These are phyloP conservation scores for Anastatica hierochuntica DNA, from an alignment of 345 rosid genomes.

Conservation along the genomic window DNA sequence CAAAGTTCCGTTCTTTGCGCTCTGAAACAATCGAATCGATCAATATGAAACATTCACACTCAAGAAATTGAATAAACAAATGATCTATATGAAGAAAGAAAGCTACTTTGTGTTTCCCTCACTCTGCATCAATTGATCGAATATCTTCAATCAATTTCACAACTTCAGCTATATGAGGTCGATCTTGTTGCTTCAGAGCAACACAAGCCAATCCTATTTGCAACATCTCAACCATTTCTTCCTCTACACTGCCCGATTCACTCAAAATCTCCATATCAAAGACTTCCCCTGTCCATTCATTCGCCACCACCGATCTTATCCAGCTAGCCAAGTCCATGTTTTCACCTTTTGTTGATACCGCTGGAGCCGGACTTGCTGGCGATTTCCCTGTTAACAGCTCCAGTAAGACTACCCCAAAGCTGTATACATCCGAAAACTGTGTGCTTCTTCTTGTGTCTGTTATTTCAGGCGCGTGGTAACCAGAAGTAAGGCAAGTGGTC, in stretches of 20 bases:
- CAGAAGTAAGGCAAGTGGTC: conserved; percentile 50
- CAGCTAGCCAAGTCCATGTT: conserved; percentile 54
- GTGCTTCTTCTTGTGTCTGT: conserved; percentile 75
- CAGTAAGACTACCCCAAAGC: conserved; percentile 80
- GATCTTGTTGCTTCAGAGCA: conserved; percentile 34
- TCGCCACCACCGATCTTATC: conserved; percentile 54
- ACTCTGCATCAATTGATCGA: conserved; percentile 34
- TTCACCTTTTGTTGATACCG: conserved; percentile 21
- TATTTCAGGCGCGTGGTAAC: conserved; percentile 90
- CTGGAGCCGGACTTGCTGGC: conserved; percentile 48
- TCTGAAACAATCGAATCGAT: not conserved
- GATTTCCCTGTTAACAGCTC: conserved; percentile 90
- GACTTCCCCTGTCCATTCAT: conserved; percentile 80
- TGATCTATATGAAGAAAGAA: not conserved
- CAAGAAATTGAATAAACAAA: conserved; percentile 6
- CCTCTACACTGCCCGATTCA: conserved; percentile 44
- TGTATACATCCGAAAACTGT: conserved; percentile 76
- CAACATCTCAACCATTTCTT: conserved; percentile 81
- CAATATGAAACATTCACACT: not conserved
- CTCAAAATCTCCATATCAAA: conserved; percentile 65
- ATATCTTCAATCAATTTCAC: conserved; percentile 52
- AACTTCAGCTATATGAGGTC: conserved; percentile 53
- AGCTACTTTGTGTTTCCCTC: conserved; percentile 32
- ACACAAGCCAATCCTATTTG: conserved; percentile 76
- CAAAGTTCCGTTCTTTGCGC: conserved; percentile 9